Conservation (phyloP, 257 asterid genomes). For the Solanum virginianum region DNA sequence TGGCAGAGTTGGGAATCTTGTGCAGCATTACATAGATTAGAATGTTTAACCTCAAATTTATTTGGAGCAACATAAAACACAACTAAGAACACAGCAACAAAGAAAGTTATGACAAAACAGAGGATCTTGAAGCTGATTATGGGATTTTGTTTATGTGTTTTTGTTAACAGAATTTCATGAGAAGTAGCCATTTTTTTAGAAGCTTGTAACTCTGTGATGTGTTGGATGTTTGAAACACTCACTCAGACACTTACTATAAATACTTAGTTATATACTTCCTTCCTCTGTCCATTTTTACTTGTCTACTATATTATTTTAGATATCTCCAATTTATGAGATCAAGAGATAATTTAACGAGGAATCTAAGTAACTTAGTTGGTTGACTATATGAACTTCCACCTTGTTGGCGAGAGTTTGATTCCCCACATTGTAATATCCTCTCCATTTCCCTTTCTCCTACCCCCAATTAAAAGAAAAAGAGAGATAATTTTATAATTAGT, state of each 20-base stretch:
- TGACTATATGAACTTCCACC: no score
- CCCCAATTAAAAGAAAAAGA: no score
- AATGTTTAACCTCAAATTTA: neutral
- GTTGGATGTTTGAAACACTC: neutral
- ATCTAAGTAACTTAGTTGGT: no score
- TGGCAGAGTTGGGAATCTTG: slow-evolving; percentile 18
- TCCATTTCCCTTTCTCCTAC: no score
- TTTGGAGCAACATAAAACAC: slow-evolving; percentile 8
- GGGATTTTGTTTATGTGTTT: slow-evolving; percentile 1
- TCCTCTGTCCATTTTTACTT: no score
- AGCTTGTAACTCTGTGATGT: neutral
- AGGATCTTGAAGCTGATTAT: slow-evolving; percentile 11
- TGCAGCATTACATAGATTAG: slow-evolving; percentile 14
- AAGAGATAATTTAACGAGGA: no score
- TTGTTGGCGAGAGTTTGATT: no score
- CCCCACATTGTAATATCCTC: no score
- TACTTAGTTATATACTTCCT: neutral
- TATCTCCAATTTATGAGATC: no score
- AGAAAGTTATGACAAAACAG: slow-evolving; percentile 2
- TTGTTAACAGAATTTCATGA: slow-evolving; percentile 13
- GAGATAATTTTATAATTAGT: no score
- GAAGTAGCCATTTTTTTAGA: slow-evolving; percentile 14
- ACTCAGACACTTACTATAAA: neutral
- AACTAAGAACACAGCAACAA: slow-evolving; percentile 3
- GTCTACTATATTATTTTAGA: no score